These are phyloP conservation scores for Dioscorea zingiberensis DNA, from an alignment of 106 monocot genomes.

Conservation along the genomic window DNA sequence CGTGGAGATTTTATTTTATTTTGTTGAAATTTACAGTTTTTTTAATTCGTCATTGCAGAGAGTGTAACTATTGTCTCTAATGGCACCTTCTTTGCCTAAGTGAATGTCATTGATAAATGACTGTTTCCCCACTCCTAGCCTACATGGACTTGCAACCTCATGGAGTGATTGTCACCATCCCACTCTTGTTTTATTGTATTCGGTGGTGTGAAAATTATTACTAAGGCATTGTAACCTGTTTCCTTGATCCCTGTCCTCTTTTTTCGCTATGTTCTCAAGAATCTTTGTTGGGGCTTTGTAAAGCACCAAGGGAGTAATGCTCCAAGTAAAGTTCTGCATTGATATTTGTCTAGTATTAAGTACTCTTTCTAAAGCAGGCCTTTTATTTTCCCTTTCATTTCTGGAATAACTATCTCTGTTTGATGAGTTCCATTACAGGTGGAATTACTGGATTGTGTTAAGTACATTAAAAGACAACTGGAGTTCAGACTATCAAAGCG, in stretches of 20 bases:
- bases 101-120: conserved; percentile 29
- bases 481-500: conserved; percentile 80
- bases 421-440: conserved; percentile 27
- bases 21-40: background rate
- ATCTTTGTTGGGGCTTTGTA: conserved; percentile 83
- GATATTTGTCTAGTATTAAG: background rate
- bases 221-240: conserved; percentile 88
- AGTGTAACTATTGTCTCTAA: conserved; percentile 62
- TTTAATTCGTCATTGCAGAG: conserved; percentile 43
- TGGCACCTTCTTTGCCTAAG: conserved; percentile 30
- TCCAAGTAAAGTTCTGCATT: conserved; percentile 49
- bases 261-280: conserved; percentile 93
- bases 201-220: conserved; percentile 98
- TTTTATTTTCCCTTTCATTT: no score
- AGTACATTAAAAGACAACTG: conserved; percentile 83
- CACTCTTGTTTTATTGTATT: conserved; percentile 94
- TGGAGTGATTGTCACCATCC: conserved; percentile 82
- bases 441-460: conserved; percentile 77
- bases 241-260: conserved; percentile 78
- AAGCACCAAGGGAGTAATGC: conserved; percentile 72
- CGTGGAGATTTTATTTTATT: background rate
- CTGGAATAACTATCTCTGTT: no score
- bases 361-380: no score
- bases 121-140: conserved; percentile 67
- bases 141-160: conserved; percentile 91